These are phyloP conservation scores for Alternaria brassicicola DNA, from an alignment of 2,329 filamentous ascomycete species.

Conservation along the genomic window DNA sequence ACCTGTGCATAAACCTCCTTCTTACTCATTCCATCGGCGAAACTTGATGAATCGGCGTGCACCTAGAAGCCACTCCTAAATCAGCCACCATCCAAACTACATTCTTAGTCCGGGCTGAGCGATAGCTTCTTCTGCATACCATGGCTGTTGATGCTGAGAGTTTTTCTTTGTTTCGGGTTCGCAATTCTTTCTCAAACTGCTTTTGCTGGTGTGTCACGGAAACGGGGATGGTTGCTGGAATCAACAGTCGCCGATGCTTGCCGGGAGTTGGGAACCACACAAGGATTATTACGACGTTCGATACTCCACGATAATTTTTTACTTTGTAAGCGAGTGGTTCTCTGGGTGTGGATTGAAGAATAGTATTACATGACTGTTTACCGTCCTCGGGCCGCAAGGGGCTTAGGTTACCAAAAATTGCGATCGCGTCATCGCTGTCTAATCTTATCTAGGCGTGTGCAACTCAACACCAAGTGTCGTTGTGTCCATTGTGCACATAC, in stretches of 20 bases:
- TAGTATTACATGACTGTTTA: conserved; percentile 1
- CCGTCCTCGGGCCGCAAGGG: neutral
- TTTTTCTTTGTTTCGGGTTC: neutral
- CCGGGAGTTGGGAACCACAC: conserved; percentile 2
- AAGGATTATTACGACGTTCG: neutral
- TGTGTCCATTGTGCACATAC: neutral
- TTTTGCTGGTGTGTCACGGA: neutral
- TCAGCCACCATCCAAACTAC: neutral
- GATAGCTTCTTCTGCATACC: neutral
- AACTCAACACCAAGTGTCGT: neutral
- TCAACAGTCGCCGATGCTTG: conserved; percentile 7
- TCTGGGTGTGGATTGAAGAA: rapidly evolving
- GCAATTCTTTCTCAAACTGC: neutral
- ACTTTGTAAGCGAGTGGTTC: neutral
- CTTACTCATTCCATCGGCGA: conserved; percentile 70
- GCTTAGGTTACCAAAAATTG: conserved; percentile 11
- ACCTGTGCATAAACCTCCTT: conserved; percentile 76
- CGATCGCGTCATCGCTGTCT: conserved; percentile 14
- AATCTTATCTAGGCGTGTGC: neutral
- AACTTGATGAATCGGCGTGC: conserved; percentile 80
- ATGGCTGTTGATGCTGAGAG: neutral
- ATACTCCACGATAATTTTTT: neutral
- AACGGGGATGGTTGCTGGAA: neutral
- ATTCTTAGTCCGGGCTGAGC: neutral
- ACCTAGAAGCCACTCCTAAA: conserved; percentile 53